Evolutionary conservation across 2,329 filamentous ascomycete genomes (phyloP).

Genomic region (Mycosphaerelloides madeirae): DNA sequence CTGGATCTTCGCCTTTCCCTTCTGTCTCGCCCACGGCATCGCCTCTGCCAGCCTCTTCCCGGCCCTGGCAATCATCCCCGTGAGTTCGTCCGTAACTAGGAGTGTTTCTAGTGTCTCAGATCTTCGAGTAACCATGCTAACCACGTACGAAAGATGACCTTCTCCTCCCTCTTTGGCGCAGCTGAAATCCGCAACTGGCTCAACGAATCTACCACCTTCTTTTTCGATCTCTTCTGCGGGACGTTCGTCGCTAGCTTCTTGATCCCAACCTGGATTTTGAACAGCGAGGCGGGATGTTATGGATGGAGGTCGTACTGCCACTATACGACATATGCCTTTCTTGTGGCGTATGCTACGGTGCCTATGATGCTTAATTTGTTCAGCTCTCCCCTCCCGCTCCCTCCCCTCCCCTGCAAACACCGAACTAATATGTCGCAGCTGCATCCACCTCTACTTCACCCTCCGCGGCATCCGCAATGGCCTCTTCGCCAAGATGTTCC

Average conservation of each 20-base stretch:
- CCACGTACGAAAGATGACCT: no score
- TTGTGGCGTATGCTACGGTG: constrained; percentile 16
- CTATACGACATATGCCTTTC: constrained; percentile 8
- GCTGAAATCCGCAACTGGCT: neutral
- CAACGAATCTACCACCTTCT: neutral
- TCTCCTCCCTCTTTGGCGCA: constrained; percentile 10
- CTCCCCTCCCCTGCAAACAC: neutral
- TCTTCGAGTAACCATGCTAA: no score
- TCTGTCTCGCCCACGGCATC: constrained; percentile 19
- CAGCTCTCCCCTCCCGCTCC: neutral
- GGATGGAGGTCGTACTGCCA: neutral
- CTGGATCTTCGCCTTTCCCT: constrained; percentile 15
- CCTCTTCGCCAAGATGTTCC: neutral
- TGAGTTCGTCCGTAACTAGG: no score
- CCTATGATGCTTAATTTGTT: constrained; percentile 20
- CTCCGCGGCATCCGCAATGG: constrained; percentile 9
- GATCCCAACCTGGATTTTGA: constrained; percentile 14
- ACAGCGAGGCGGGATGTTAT: neutral
- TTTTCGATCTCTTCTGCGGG: constrained; percentile 12
- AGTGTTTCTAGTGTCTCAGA: no score
- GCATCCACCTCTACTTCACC: constrained; percentile 17
- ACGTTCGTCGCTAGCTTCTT: constrained; percentile 10
- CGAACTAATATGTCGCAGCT: constrained; percentile 1
- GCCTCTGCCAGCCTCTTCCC: constrained; percentile 5
- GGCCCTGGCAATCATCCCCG: constrained; percentile 16